Percentiles rank a stretch among this genome's conserved stretches.
Conservation (phyloP, 2,329 filamentous ascomycete species). For the Verticillium longisporum region DNA sequence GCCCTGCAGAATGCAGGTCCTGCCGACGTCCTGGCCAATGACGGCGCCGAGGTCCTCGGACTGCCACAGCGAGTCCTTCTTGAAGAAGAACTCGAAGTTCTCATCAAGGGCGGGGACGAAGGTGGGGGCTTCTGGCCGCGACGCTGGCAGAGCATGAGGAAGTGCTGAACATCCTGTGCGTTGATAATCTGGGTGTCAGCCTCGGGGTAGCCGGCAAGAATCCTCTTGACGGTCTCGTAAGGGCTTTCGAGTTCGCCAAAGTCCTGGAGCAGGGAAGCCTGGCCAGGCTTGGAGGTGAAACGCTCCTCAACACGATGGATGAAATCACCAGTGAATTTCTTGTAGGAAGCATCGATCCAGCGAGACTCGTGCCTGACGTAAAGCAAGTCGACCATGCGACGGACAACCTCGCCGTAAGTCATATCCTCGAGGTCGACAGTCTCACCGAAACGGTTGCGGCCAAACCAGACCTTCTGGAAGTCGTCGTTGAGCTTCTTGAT, state of each 20-base stretch:
- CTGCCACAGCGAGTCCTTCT: constrained; percentile 99
- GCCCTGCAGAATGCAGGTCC: constrained; percentile 93
- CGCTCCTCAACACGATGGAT: constrained; percentile 96
- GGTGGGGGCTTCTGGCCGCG: constrained; percentile 93
- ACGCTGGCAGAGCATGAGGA: constrained; percentile 85
- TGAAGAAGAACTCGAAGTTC: constrained; percentile 99
- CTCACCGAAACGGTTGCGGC: constrained; percentile 71
- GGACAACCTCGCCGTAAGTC: constrained; percentile 86
- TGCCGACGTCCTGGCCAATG: constrained; percentile 89
- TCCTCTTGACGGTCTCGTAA: constrained; percentile 68
- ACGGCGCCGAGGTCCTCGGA: constrained; percentile 96
- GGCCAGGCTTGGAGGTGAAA: constrained; percentile 67
- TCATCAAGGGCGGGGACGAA: constrained; percentile 95
- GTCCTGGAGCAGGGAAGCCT: constrained; percentile 79
- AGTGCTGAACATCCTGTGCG: constrained; percentile 96
- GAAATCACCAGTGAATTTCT: constrained; percentile 84
- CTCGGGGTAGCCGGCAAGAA: constrained; percentile 78
- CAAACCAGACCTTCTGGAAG: constrained; percentile 97
- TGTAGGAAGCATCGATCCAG: constrained; percentile 85
- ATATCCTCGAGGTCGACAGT: constrained; percentile 89
- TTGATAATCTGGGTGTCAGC: constrained; percentile 90
- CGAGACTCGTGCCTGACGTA: constrained; percentile 85
- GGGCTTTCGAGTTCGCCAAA: constrained; percentile 84
- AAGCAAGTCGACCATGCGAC: constrained; percentile 81
- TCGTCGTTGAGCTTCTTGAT: constrained; percentile 95